Percentiles rank a stretch among this genome's conserved stretches.
Conservation (phyloP, 2,329 filamentous ascomycete genomes). For the Sporothrix pseudoabietina region DNA sequence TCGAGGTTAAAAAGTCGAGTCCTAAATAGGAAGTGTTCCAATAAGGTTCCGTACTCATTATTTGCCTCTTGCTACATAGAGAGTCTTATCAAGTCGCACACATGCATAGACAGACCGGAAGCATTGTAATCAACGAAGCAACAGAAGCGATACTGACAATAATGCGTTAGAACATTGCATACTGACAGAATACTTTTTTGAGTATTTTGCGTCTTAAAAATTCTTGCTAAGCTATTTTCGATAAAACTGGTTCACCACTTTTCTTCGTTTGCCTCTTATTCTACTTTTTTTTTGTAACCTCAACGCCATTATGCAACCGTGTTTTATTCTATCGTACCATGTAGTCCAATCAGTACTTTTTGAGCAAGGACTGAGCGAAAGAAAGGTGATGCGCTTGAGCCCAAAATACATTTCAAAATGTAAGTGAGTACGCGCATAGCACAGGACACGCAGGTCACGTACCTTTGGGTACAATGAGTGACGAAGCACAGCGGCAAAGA, state of each 20-base stretch:
- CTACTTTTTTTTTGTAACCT: neutral
- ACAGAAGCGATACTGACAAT: neutral
- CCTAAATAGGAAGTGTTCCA: constrained; percentile 26
- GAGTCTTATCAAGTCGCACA: neutral
- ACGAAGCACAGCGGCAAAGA: neutral
- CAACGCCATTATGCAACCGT: neutral
- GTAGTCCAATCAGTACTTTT: neutral
- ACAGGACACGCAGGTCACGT: neutral
- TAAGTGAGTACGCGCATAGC: neutral
- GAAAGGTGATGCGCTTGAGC: neutral
- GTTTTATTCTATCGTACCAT: neutral
- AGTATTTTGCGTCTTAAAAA: neutral
- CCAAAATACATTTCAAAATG: neutral
- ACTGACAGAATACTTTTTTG: neutral
- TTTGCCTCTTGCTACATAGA: neutral
- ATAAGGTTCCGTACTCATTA: neutral
- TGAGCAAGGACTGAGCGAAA: neutral
- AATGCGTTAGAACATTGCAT: neutral
- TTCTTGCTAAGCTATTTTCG: too few species aligned
- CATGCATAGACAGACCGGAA: neutral
- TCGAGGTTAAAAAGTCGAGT: neutral
- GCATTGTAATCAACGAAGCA: too few species aligned
- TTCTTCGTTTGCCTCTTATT: neutral
- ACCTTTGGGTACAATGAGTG: neutral
- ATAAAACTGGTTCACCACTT: too few species aligned